A percentile compares a stretch with the other conserved stretches of the same genome.
Conservation (phyloP, 2,329 filamentous ascomycete genomes). For the Alternaria sp. region DNA sequence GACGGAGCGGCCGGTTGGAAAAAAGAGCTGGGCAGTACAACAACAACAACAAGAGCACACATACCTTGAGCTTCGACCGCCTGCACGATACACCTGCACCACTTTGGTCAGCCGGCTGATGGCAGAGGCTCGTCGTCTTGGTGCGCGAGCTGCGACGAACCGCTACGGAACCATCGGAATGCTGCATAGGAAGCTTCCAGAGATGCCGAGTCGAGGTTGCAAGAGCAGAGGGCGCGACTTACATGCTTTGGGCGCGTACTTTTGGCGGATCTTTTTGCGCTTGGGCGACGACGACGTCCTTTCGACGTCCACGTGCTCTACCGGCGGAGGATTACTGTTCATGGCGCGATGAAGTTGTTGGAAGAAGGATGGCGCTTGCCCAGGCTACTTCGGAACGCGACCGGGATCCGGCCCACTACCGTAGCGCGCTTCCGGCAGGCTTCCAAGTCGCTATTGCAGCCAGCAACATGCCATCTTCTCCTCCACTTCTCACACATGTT, state of each 20-base stretch:
- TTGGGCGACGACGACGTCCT: slow-evolving; percentile 41
- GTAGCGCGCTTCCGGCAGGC: slow-evolving; percentile 7
- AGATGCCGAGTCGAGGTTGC: slow-evolving; percentile 5
- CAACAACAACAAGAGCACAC: slow-evolving; percentile 1
- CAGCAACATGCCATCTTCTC: neutral
- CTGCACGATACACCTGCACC: slow-evolving; percentile 46
- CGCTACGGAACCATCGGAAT: slow-evolving; percentile 42
- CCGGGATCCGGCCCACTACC: slow-evolving; percentile 15
- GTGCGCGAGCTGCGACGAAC: slow-evolving; percentile 13
- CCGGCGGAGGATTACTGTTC: slow-evolving; percentile 34
- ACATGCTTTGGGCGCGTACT: slow-evolving; percentile 50
- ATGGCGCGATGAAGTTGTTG: slow-evolving; percentile 34
- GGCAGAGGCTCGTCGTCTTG: neutral
- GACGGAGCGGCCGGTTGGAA: neutral
- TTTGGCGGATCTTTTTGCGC: slow-evolving; percentile 49
- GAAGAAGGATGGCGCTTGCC: slow-evolving; percentile 22
- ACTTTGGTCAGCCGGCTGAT: slow-evolving; percentile 24
- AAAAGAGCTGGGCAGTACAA: neutral
- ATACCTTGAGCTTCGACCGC: slow-evolving; percentile 49
- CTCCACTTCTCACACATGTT: neutral
- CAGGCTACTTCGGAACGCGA: slow-evolving; percentile 30
- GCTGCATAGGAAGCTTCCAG: slow-evolving; percentile 17
- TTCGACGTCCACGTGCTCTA: slow-evolving; percentile 32
- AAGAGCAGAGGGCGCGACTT: slow-evolving; percentile 26
- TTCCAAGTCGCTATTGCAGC: neutral